Base-by-base conservation (phyloP, 805 yeast genomes). In the Pichia occidentalis region DNA sequence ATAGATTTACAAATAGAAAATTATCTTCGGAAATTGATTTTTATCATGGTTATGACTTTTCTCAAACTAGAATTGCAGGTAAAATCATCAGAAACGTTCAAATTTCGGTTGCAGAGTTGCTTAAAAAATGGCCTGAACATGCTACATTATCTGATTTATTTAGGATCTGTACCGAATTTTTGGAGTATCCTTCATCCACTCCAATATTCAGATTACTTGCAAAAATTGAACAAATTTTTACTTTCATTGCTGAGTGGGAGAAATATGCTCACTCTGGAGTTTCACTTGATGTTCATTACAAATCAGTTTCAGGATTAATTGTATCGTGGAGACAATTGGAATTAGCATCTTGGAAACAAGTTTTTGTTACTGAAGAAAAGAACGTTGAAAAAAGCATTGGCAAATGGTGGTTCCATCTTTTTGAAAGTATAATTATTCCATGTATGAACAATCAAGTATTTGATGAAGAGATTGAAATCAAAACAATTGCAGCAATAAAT, bases 321-420 rank as follows among this genome's bases (percentile, higher is more conserved):
- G 88, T 92, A 4, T 69, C 83, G 0, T 92, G 99, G 99, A 76
- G 99, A 65, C 75, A 75, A 50, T 58, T 88, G 27, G 99, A 92
- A 57, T 69, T 92, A 32, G 67, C 80, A 0, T 79, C 95, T 1
- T 92, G 97, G 97, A 78, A 78, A 34, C 65, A 77, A 2, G 65
- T 92, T 31, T 81, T 92, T 52, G 65, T 60, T 7, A 70, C 74
- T 41, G 95, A 86, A 54, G 81, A 77, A 34, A 46, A 51, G 13
- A 60, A 61, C 0, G 51, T 72, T 14, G 67, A 70, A 40, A 65
- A 64, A 32, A 65, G 59, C 6, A 61, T 79, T 32, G 86, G 94
- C 17, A 76, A 76, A 47, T 87, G 95, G 92, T 90, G 96, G 95
- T 92, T 80, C 63, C 77, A 87, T 54, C 64, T 92, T 34, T 92